Conservation (phyloP, 2,329 filamentous ascomycete species). For the Sporothrix pallida region DNA sequence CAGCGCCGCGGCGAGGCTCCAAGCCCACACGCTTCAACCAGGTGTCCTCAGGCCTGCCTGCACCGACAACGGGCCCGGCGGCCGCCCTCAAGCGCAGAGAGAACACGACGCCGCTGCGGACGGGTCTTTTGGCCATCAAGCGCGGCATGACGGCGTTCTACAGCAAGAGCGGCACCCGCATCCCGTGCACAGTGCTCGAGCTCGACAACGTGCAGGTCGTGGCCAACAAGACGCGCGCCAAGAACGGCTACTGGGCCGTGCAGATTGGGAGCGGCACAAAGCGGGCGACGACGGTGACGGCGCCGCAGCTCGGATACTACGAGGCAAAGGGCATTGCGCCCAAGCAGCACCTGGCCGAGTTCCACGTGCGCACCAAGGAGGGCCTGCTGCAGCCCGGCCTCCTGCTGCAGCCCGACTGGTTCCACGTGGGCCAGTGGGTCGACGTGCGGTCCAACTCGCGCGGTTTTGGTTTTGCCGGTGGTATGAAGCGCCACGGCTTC, state of each 20-base stretch:
- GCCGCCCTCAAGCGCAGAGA: conserved; percentile 65
- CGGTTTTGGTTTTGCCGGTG: conserved; percentile 94
- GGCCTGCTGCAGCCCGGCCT: conserved; percentile 79
- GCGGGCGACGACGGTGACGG: conserved; percentile 75
- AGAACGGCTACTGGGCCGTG: conserved; percentile 92
- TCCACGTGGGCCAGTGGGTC: conserved; percentile 86
- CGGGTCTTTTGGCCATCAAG: conserved; percentile 85
- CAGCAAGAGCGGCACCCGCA: conserved; percentile 77
- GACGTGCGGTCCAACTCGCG: conserved; percentile 80
- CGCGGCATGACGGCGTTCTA: conserved; percentile 96
- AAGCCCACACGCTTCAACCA: conserved; percentile 68
- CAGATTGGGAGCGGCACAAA: conserved; percentile 83
- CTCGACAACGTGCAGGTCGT: conserved; percentile 91
- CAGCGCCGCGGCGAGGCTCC: conserved; percentile 51
- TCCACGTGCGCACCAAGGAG: conserved; percentile 74
- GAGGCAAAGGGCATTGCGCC: conserved; percentile 80
- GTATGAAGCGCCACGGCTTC: conserved; percentile 97
- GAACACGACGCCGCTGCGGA: conserved; percentile 68
- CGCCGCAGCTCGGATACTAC: conserved; percentile 86
- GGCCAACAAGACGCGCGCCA: conserved; percentile 78
- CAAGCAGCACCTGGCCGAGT: conserved; percentile 84
- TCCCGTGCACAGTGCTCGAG: conserved; percentile 89
- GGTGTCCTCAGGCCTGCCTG: conserved; percentile 60
- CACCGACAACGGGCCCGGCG: conserved; percentile 62
- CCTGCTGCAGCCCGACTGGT: conserved; percentile 84